Evolutionary conservation across 2,329 filamentous ascomycete genomes (phyloP), one percentile per base, ranked within the genome.

Genomic region (Tolypocladium paradoxum): DNA sequence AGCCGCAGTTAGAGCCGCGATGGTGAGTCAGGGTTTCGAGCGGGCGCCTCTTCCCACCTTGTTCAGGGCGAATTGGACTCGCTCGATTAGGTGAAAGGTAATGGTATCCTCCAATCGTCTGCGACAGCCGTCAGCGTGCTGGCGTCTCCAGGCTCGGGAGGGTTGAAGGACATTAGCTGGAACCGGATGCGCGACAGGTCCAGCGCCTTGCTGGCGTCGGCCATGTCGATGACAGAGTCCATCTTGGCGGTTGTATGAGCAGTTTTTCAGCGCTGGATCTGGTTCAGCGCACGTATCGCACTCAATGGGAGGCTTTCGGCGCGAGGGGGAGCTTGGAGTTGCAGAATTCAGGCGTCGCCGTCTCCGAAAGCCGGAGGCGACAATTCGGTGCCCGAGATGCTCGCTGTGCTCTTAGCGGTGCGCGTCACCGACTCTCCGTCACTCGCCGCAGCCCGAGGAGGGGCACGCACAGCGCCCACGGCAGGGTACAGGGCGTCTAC

Each of bases 51-150:
- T 9, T 47, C 43, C 56, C 58, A 70, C 69, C 65, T 67, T 76
- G 74, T 96, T 97, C 59, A 95, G 79, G 4, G 92, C 90, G 70
- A 97, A 99, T 70, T 99, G 93, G n/a, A 92, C 92, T 40, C 93
- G 86, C 73, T 99, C 93, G 65, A 97, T 97, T 38, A 99, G 78
- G 71, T 96, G 88, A 72, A 95, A 96, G 60, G 89, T 95, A 66
- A 99, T 97, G 56, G 92, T 97, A 67, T 99, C 93, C 74, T 99
- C 93, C 20, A 97, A 80, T 22, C 93, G 93, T 65, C 93, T 99
- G 64, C 43, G 24, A 5, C 36, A 36, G 36, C 31, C 20, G 45
- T 53, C 29, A 49, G 50, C 36, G 34, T 33, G 22, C 22, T n/a
- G 18, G 18, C 20, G 14, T 43, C 35, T 40, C 43, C 18, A 50